Conservation (phyloP, 495 filamentous ascomycete species). For the Trichoderma gamsii region DNA sequence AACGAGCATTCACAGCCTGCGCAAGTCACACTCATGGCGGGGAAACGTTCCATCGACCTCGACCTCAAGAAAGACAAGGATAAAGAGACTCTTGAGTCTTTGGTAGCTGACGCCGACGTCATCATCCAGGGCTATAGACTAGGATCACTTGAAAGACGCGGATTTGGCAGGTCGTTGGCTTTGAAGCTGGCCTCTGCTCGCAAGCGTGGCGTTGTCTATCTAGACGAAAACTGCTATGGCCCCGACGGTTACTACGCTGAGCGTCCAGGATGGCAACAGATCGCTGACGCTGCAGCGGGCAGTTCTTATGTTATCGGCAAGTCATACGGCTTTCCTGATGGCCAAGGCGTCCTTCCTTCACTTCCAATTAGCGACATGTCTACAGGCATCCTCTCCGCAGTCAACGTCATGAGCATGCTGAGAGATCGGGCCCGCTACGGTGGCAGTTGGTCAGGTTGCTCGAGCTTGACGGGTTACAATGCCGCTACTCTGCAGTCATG, state of each 20-base stretch:
- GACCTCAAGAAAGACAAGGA: neutral
- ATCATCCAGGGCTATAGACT: neutral
- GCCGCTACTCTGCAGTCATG: constrained; percentile 19
- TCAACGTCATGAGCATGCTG: constrained; percentile 22
- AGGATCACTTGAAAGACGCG: neutral
- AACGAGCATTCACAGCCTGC: neutral
- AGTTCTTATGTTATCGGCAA: neutral
- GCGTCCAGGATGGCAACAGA: constrained; percentile 20
- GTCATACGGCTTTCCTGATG: constrained; percentile 10
- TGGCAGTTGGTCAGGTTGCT: neutral
- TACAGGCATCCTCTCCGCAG: constrained; percentile 24
- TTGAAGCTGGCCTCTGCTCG: constrained; percentile 37
- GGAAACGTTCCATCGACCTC: neutral
- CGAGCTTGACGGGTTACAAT: constrained; percentile 5
- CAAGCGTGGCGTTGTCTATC: constrained; percentile 51
- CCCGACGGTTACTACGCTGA: constrained; percentile 31
- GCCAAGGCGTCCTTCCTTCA: constrained; percentile 27
- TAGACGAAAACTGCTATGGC: constrained; percentile 58
- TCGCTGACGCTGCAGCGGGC: neutral
- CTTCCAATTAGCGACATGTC: constrained; percentile 32
- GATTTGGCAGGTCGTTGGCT: neutral
- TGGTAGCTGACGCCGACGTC: neutral
- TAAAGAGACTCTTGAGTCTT: neutral
- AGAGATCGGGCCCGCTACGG: constrained; percentile 17
- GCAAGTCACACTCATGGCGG: neutral